These are phyloP conservation scores for Apophysomyces trapeziformis DNA, from an alignment of 371 early-diverging fungal species.

Conservation along the genomic window DNA sequence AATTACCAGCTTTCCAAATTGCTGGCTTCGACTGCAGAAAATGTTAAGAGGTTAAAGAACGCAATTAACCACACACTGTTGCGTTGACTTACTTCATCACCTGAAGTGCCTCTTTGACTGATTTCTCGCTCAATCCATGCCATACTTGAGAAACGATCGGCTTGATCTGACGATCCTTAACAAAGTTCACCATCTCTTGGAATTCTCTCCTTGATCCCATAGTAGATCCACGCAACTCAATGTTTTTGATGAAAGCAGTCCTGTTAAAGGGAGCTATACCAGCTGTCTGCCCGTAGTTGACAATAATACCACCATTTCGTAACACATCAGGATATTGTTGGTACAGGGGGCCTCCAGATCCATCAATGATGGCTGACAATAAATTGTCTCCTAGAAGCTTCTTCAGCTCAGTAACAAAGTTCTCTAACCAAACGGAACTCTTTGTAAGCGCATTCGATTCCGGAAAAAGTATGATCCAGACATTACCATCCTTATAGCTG, in stretches of 20 bases:
- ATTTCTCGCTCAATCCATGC: conserved; percentile 51
- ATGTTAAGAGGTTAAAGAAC: too few species aligned
- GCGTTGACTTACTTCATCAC: conserved; percentile 50
- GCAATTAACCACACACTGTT: too few species aligned
- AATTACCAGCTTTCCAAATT: conserved; percentile 15
- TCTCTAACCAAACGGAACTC: conserved; percentile 32
- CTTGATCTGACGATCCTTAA: conserved; percentile 55
- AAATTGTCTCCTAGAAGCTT: conserved; percentile 40
- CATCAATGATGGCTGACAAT: conserved; percentile 71
- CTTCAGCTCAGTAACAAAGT: conserved; percentile 54
- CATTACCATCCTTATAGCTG: conserved; percentile 67
- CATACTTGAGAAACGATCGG: conserved; percentile 68
- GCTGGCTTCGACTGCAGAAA: conserved; percentile 1
- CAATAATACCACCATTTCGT: conserved; percentile 61
- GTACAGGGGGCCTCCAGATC: conserved; percentile 67
- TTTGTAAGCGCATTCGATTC: background rate
- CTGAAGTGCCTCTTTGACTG: conserved; percentile 58
- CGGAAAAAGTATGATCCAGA: background rate
- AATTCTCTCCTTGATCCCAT: conserved; percentile 75
- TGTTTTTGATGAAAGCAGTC: conserved; percentile 56
- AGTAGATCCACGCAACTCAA: conserved; percentile 64
- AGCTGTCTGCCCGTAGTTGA: conserved; percentile 67
- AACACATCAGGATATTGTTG: conserved; percentile 40
- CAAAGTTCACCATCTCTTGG: conserved; percentile 63
- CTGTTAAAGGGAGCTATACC: conserved; percentile 50